A percentile compares a stretch with the other conserved stretches of the same genome.
phyloP scores from a whole-genome alignment of 2,329 filamentous ascomycete species.

The Diaporthe aspalathi region DNA sequence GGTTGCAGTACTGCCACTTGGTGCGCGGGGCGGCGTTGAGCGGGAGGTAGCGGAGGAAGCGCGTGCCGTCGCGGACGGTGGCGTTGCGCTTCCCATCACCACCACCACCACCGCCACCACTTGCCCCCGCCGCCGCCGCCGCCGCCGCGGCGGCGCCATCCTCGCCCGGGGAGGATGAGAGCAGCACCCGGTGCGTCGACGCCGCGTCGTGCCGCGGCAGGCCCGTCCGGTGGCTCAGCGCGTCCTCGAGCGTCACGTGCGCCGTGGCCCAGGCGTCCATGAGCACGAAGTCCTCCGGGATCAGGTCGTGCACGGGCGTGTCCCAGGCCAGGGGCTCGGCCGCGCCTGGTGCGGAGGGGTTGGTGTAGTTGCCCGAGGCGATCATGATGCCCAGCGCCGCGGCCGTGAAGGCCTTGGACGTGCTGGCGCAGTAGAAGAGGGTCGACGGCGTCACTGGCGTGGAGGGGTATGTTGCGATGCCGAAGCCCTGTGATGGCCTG shows the following conservation, averaged over 20 bases:
- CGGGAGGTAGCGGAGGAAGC: conserved; percentile 56
- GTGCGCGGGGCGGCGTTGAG: conserved; percentile 54
- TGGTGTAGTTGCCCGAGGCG: conserved; percentile 52
- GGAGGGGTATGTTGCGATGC: conserved; percentile 51
- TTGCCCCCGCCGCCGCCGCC: no score
- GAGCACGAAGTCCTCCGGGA: conserved; percentile 63
- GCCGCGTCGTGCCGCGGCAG: conserved; percentile 57
- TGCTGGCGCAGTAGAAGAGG: conserved; percentile 65
- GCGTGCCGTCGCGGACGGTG: conserved; percentile 51
- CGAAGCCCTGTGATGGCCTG: conserved; percentile 53
- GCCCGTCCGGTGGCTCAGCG: conserved; percentile 63
- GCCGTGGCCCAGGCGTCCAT: conserved; percentile 50
- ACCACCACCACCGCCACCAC: no score
- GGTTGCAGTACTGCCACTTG: conserved; percentile 62
- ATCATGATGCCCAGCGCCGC: conserved; percentile 61
- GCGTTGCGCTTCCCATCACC: conserved; percentile 43
- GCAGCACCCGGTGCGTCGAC: conserved; percentile 45
- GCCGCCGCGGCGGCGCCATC: no score
- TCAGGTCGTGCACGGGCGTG: conserved; percentile 57
- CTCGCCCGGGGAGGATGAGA: conserved; percentile 26
- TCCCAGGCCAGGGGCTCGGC: conserved; percentile 54
- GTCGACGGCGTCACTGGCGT: conserved; percentile 58
- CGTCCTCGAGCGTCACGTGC: conserved; percentile 65
- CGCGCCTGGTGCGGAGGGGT: conserved; percentile 37
- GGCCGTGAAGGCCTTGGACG: conserved; percentile 66